Conservation (phyloP, 352 stramenopile genomes). For the Plasmopara viticola region DNA sequence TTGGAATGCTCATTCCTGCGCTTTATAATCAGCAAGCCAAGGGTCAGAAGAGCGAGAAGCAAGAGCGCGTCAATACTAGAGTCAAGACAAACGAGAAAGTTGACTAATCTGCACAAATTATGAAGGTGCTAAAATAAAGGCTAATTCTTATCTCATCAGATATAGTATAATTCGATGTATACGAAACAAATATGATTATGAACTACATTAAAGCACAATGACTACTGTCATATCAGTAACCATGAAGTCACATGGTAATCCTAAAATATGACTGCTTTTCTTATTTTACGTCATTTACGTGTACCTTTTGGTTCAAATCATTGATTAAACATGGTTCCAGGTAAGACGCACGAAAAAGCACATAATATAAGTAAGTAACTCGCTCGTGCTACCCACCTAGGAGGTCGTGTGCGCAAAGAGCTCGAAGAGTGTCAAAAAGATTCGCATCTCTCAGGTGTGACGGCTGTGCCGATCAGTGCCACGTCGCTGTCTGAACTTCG, state of each 20-base stretch:
- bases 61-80: background rate
- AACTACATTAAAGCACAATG: too few relatives aligned
- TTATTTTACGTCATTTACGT: slow-evolving; percentile 4
- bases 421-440: slow-evolving; percentile 84
- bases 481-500: slow-evolving; percentile 25
- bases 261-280: background rate
- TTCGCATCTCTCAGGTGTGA: slow-evolving; percentile 75
- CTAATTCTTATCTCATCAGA: background rate
- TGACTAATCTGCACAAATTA: background rate
- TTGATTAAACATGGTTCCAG: slow-evolving; percentile 11
- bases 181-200: too few relatives aligned
- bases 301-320: slow-evolving; percentile 7
- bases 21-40: slow-evolving; percentile 43
- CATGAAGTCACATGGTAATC: background rate
- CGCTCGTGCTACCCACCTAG: slow-evolving; percentile 9
- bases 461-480: slow-evolving; percentile 36
- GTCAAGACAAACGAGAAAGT: background rate
- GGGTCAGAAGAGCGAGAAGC: slow-evolving; percentile 16
- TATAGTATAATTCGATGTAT: background rate
- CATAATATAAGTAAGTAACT: background rate
- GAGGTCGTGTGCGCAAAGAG: slow-evolving; percentile 79
- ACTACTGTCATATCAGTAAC: too few relatives aligned
- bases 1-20: slow-evolving; percentile 62
- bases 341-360: background rate
- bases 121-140: too few relatives aligned